Conservation (phyloP, 306 rosid species). For the Vachellia collinsii region DNA sequence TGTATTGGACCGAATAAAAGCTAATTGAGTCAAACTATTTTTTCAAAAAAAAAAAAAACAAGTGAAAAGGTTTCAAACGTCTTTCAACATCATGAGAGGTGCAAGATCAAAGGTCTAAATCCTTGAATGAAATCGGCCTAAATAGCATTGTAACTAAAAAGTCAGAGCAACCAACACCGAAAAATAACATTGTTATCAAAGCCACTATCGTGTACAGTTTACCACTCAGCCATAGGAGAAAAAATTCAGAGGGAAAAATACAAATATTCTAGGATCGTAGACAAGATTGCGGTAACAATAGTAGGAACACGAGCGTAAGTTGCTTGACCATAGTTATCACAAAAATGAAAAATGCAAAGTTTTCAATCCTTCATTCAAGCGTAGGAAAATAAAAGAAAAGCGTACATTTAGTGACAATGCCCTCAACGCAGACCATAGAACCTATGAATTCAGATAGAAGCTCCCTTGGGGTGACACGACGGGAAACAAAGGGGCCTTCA, state of each 20-base stretch:
- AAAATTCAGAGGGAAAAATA: not conserved
- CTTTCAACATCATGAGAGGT: conserved; percentile 1
- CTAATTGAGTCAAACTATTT: not conserved
- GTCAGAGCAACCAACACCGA: not conserved
- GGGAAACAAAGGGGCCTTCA: conserved; percentile 93
- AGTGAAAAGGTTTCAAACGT: not conserved
- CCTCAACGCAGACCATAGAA: conserved; percentile 94
- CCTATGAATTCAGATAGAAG: conserved; percentile 90
- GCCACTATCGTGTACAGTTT: not conserved
- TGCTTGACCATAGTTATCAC: not conserved
- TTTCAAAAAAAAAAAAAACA: not conserved
- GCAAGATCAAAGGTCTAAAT: conserved; percentile 3
- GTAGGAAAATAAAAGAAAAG: not conserved
- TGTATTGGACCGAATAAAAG: not conserved
- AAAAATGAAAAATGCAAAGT: not conserved
- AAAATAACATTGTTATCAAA: not conserved
- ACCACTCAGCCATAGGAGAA: conserved; percentile 9
- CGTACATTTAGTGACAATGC: conserved; percentile 93
- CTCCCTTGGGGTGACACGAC: conserved; percentile 86
- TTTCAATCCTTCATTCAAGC: not conserved
- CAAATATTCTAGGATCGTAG: not conserved
- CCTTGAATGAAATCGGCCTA: conserved; percentile 10
- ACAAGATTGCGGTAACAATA: not conserved
- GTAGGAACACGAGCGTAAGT: not conserved
- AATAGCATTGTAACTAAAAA: not conserved